Evolutionary conservation across 2,329 filamentous ascomycete genomes (phyloP).

Genomic region (Leptographium radiaticola): DNA sequence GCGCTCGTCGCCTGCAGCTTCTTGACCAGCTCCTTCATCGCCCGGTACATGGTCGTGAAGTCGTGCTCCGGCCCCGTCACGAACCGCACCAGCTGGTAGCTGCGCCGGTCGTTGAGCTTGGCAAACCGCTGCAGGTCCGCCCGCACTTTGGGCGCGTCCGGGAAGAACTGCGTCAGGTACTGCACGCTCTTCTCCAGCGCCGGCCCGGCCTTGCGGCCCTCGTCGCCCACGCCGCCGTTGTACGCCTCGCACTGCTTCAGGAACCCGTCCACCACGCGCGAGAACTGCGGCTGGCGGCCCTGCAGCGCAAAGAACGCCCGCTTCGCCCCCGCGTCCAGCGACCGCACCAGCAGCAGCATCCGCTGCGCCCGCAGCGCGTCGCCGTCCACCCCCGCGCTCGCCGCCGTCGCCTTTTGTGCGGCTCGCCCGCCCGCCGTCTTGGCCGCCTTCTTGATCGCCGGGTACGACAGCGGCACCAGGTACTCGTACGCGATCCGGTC

Average conservation of each 20-base stretch:
- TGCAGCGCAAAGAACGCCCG: conserved; percentile 84
- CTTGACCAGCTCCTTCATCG: conserved; percentile 80
- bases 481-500: conserved; percentile 79
- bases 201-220: conserved; percentile 56
- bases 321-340: conserved; percentile 64
- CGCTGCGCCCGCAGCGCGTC: conserved; percentile 74
- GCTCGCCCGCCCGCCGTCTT: conserved; percentile 44
- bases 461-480: conserved; percentile 80
- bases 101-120: conserved; percentile 78
- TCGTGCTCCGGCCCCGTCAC: conserved; percentile 76
- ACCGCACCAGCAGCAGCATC: conserved; percentile 68
- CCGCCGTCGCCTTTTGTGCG: background rate
- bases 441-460: conserved; percentile 48
- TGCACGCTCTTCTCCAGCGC: conserved; percentile 61
- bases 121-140: conserved; percentile 82
- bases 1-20: conserved; percentile 58
- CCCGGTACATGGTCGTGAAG: conserved; percentile 80
- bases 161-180: conserved; percentile 60
- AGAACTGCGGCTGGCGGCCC: conserved; percentile 60
- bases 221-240: conserved; percentile 73
- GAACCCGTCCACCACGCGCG: conserved; percentile 61
- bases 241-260: conserved; percentile 76
- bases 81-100: conserved; percentile 80
- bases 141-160: conserved; percentile 58
- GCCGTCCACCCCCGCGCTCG: conserved; percentile 36